Base-by-base conservation (phyloP, 2,329 filamentous ascomycete species). In the Herpotrichia juniperi region DNA sequence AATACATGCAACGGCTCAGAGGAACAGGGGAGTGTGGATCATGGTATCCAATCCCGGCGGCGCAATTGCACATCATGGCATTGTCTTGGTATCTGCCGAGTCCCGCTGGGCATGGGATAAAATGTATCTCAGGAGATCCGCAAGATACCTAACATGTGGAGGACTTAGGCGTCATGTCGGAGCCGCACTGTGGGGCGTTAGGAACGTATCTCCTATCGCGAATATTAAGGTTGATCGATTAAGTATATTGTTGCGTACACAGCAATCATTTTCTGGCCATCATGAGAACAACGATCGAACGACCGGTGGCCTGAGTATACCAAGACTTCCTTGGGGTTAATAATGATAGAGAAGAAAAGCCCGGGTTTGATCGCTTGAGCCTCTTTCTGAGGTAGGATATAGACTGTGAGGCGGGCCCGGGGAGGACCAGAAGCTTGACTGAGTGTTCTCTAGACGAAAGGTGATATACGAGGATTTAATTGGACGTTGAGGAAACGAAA, bases 351-450 rank as follows among this genome's bases (percentile, higher is more conserved):
- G 9, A 14, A 45, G 22, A 26, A 16, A 17, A 51, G 35, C 50
- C 59, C 49, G 56, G 59, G 45, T 56, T 54, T 45, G 55, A 56
- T 52, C 48, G 32, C n/a, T 56, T 57, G 56, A 60, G 55, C 53
- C 59, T 60, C 59, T 16, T 42, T 48, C 44, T 48, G 26, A 25
- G 31, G 31, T 14, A 31, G 42, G 47, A 43, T 31, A 26, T 12
- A 28, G 37, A 21, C 17, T 46, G 26, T 10, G 24, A 32, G 19
- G 28, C 42, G 51, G 45, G 16, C 51, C 40, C 40, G 48, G 30
- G 46, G 17, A 44, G 7, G 26, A 46, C 32, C 40, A 10, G 46
- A 16, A 30, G 42, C 21, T 28, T 35, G 24, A 17, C 16, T 51
- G 34, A 50, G 50, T 37, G 21, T 47, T 52, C 44, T 16, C 25